A percentile compares a stretch with the other conserved stretches of the same genome.
Conservation (phyloP, 345 rosid species). For the Populus tremula region DNA sequence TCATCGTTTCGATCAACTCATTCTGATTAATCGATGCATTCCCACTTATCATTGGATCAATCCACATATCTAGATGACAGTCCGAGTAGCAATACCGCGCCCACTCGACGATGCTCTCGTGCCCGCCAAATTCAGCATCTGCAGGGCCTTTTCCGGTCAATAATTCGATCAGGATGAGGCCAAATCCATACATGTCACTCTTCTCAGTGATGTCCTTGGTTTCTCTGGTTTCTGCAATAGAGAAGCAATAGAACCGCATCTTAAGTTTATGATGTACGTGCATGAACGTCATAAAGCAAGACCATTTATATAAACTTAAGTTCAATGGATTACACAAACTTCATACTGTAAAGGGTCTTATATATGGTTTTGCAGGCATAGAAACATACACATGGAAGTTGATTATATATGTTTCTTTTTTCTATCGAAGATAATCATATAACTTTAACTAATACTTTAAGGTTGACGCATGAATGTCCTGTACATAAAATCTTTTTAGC, state of each 20-base stretch:
- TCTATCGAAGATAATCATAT: not conserved
- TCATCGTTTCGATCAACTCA: slow-evolving; percentile 57
- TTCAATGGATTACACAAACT: not conserved
- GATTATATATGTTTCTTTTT: too few species aligned
- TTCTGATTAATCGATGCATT: slow-evolving; percentile 29
- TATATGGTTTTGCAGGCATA: too few species aligned
- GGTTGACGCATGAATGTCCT: slow-evolving; percentile 15
- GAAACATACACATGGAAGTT: not conserved
- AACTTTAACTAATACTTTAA: slow-evolving; percentile 6
- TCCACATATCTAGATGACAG: slow-evolving; percentile 62
- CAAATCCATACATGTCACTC: slow-evolving; percentile 66
- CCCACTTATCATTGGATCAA: slow-evolving; percentile 48
- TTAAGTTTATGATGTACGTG: not conserved
- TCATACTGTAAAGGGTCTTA: not conserved
- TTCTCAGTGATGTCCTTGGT: slow-evolving; percentile 47
- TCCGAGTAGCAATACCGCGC: slow-evolving; percentile 69
- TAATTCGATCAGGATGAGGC: slow-evolving; percentile 61
- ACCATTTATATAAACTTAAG: not conserved
- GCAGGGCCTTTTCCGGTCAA: slow-evolving; percentile 62
- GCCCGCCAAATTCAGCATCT: slow-evolving; percentile 58
- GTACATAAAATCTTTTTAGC: not conserved
- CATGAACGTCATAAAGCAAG: not conserved
- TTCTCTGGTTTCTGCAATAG: slow-evolving; percentile 54
- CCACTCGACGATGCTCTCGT: slow-evolving; percentile 61
- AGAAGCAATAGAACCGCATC: not conserved